A percentile compares a stretch with the other conserved stretches of the same genome.
Evolutionary conservation across 2,329 filamentous ascomycete genomes (phyloP).

Genomic region (Fusarium paranaense): DNA sequence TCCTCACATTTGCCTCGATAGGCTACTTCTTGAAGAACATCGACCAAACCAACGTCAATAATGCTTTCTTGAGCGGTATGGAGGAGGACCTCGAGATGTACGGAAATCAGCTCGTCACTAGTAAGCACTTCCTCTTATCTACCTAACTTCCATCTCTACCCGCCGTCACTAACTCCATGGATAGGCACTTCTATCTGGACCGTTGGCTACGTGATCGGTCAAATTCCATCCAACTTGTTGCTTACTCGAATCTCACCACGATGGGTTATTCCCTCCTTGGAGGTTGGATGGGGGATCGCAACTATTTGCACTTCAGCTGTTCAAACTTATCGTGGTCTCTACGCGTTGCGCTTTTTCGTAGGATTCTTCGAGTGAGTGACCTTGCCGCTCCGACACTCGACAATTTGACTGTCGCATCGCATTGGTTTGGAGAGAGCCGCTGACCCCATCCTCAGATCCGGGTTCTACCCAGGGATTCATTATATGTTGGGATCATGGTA

Average conservation of each 20-base stretch:
- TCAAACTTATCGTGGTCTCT: constrained; percentile 20
- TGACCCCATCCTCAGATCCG: constrained; percentile 19
- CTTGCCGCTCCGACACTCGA: background rate
- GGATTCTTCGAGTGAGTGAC: constrained; percentile 35
- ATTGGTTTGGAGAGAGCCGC: background rate
- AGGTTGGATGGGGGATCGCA: constrained; percentile 30
- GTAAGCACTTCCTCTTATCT: background rate
- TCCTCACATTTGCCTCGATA: constrained; percentile 49
- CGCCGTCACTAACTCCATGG: background rate
- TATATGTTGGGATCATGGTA: constrained; percentile 36
- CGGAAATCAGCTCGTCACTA: constrained; percentile 31
- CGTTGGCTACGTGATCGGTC: constrained; percentile 29
- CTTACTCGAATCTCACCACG: constrained; percentile 28
- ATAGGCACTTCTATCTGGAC: constrained; percentile 31
- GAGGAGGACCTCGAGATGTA: constrained; percentile 29
- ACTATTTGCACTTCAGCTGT: constrained; percentile 28
- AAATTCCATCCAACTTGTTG: constrained; percentile 28
- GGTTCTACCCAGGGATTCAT: constrained; percentile 32
- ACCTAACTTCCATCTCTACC: too few relatives aligned
- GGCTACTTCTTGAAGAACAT: constrained; percentile 50
- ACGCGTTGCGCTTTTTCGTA: constrained; percentile 23
- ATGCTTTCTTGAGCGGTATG: constrained; percentile 46
- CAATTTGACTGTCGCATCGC: background rate
- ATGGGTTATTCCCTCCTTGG: constrained; percentile 33
- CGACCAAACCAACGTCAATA: constrained; percentile 55